Percentiles rank a stretch among this genome's conserved stretches.
These are phyloP conservation scores for Hyaloscypha variabilis DNA, from an alignment of 495 filamentous ascomycete genomes.

Conservation along the genomic window DNA sequence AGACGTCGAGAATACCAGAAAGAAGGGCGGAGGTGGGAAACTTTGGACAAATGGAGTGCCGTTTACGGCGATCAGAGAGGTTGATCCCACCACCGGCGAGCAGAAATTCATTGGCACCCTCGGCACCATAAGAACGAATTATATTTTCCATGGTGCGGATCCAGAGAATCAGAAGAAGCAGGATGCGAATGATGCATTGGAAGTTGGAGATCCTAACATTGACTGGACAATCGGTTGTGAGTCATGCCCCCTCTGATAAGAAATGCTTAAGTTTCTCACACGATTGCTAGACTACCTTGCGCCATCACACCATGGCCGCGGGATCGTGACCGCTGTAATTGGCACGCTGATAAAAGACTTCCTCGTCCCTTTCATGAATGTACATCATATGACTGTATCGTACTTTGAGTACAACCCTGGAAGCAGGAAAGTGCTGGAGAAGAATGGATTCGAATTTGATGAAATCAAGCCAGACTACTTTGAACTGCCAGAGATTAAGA, in stretches of 20 bases:
- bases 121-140: not conserved
- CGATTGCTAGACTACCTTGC: slow-evolving; percentile 5
- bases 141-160: not conserved
- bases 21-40: not conserved
- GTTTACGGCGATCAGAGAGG: not conserved
- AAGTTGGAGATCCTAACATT: slow-evolving; percentile 9
- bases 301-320: slow-evolving; percentile 3
- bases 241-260: not conserved
- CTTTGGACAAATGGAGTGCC: not conserved
- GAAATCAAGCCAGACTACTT: not conserved
- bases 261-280: not conserved
- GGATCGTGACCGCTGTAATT: slow-evolving; percentile 8
- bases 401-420: slow-evolving; percentile 3
- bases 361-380: slow-evolving; percentile 11
- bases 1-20: not conserved
- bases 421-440: slow-evolving; percentile 14
- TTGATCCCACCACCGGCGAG: not conserved
- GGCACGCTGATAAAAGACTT: not conserved
- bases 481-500: slow-evolving; percentile 10
- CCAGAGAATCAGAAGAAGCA: not conserved
- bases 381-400: not conserved
- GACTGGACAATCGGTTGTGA: slow-evolving; percentile 10
- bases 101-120: not conserved
- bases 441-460: slow-evolving; percentile 10
- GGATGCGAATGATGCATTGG: not conserved